Evolutionary conservation across 106 monocot species (phyloP).

Genomic region (Apostasia ramifera): DNA sequence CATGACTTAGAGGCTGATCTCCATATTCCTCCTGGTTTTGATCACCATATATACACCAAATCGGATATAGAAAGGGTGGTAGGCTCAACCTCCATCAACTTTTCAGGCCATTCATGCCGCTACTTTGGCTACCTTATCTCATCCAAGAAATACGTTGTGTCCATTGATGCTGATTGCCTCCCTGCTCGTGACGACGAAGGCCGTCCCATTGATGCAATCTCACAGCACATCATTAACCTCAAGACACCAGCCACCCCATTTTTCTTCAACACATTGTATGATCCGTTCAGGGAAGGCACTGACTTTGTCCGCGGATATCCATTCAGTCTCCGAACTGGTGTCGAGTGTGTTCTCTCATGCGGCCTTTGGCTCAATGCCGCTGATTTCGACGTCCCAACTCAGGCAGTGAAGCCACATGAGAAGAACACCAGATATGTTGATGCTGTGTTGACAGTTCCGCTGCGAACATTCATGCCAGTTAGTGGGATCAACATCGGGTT

Average conservation of each 20-base stretch:
- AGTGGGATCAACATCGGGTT: conserved; percentile 80
- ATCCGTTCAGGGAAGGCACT: conserved; percentile 60
- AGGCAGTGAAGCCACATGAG: conserved; percentile 41
- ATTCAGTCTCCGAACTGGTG: conserved; percentile 69
- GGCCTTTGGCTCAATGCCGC: conserved; percentile 75
- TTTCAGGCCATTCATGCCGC: conserved; percentile 79
- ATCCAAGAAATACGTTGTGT: conserved; percentile 66
- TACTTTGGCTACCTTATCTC: conserved; percentile 93
- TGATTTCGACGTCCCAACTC: conserved; percentile 68
- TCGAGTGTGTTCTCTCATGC: conserved; percentile 58
- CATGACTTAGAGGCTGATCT: conserved; percentile 57
- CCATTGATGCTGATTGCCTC: conserved; percentile 67
- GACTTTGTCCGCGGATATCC: conserved; percentile 95
- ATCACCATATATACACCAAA: conserved; percentile 67
- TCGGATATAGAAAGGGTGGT: conserved; percentile 47
- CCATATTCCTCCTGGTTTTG: conserved; percentile 59
- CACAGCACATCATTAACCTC: conserved; percentile 72
- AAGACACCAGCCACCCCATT: conserved; percentile 74
- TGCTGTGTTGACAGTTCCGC: conserved; percentile 78
- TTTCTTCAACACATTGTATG: conserved; percentile 93
- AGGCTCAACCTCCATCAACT: conserved; percentile 42
- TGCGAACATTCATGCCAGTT: conserved; percentile 40
- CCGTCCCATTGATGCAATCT: conserved; percentile 33
- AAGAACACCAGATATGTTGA: conserved; percentile 60
- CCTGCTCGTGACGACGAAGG: conserved; percentile 46